These are phyloP conservation scores for Austroboletus niveus DNA, from an alignment of 1,284 basidiomycete species.

Conservation along the genomic window DNA sequence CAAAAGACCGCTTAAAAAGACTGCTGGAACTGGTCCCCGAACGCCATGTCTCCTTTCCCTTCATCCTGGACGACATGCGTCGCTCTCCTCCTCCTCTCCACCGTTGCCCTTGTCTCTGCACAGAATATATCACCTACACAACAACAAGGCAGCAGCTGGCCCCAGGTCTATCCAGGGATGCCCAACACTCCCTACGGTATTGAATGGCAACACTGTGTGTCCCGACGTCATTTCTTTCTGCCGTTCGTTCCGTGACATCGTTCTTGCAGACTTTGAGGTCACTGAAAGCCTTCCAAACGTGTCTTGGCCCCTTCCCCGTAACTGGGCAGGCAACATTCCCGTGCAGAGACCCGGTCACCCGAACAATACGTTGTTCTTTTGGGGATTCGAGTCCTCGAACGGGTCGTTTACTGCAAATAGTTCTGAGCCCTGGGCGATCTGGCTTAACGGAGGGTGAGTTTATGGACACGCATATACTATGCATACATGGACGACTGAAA, in stretches of 20 bases:
- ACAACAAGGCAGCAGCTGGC: conserved; percentile 18
- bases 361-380: conserved; percentile 63
- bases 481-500: background rate
- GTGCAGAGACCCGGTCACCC: conserved; percentile 62
- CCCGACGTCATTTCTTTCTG: conserved; percentile 35
- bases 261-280: conserved; percentile 53
- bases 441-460: conserved; percentile 69
- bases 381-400: conserved; percentile 58
- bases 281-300: conserved; percentile 59
- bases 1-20: too few species aligned
- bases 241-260: conserved; percentile 38
- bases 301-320: conserved; percentile 52
- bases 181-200: conserved; percentile 48
- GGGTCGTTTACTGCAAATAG: conserved; percentile 54
- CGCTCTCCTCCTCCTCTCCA: too few species aligned
- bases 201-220: conserved; percentile 57
- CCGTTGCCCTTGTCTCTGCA: too few species aligned
- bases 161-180: conserved; percentile 29
- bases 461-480: background rate
- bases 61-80: too few species aligned
- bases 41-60: too few species aligned
- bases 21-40: too few species aligned
- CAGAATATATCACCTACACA: too few species aligned
- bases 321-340: conserved; percentile 67
- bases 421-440: conserved; percentile 66